Evolutionary conservation across 257 asterid species (phyloP).

Genomic region (Rubia yunnanensis): DNA sequence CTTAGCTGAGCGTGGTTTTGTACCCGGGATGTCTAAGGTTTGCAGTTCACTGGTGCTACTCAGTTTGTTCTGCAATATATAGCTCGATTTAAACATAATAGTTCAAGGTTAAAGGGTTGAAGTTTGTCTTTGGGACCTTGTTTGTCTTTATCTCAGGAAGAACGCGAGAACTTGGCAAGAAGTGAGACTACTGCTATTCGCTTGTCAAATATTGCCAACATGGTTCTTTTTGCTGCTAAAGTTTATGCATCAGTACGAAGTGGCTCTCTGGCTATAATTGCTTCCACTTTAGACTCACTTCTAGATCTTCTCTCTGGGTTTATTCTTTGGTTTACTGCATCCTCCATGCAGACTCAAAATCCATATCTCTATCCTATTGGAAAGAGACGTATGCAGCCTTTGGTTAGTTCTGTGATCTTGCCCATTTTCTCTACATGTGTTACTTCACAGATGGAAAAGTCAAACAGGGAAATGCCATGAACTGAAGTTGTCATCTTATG

Average conservation of each 20-base stretch:
- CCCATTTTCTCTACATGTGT: background rate
- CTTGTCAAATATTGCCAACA: slow-evolving; percentile 43
- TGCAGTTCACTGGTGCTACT: slow-evolving; percentile 3
- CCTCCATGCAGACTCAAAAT: slow-evolving; percentile 44
- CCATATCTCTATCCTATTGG: slow-evolving; percentile 51
- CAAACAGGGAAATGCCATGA: background rate
- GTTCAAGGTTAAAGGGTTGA: background rate
- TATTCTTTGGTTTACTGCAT: slow-evolving; percentile 50
- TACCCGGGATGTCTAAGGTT: slow-evolving; percentile 47
- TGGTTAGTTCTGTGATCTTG: slow-evolving; percentile 30
- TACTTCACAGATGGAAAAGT: background rate
- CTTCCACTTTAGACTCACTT: slow-evolving; percentile 47
- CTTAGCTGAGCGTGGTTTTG: slow-evolving; percentile 40
- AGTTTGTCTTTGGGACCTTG: background rate
- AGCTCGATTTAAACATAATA: background rate
- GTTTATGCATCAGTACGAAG: slow-evolving; percentile 43
- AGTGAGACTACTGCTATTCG: slow-evolving; percentile 44
- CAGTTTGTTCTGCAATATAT: background rate
- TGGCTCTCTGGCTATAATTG: slow-evolving; percentile 48
- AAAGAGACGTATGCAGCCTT: slow-evolving; percentile 54
- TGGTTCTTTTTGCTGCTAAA: slow-evolving; percentile 47
- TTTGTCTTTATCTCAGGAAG: slow-evolving; percentile 30
- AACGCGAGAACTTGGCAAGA: slow-evolving; percentile 38
- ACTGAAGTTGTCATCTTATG: background rate
- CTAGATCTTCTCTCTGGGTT: slow-evolving; percentile 49